phyloP scores from a whole-genome alignment of 495 filamentous ascomycete genomes.

The Neurospora sp. region DNA sequence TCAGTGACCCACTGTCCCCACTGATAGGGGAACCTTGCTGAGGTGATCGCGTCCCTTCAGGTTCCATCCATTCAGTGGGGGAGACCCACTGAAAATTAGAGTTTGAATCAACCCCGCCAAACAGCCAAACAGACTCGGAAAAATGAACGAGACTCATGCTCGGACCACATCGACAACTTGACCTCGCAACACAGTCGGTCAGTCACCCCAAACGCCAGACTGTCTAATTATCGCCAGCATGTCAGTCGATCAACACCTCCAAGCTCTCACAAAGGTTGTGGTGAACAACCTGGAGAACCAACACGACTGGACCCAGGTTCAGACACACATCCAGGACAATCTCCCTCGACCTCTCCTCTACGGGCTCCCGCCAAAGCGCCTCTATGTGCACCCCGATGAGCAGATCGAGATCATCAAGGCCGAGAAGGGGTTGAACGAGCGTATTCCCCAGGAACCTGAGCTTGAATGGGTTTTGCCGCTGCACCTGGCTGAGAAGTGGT shows the following conservation, averaged over 20 bases:
- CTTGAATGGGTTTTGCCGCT: constrained; percentile 83
- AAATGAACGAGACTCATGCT: neutral
- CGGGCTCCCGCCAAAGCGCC: constrained; percentile 73
- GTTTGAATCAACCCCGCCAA: neutral
- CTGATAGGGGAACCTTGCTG: neutral
- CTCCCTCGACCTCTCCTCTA: constrained; percentile 62
- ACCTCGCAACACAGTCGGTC: neutral
- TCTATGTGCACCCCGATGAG: constrained; percentile 91
- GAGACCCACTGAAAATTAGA: neutral
- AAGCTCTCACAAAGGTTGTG: constrained; percentile 54
- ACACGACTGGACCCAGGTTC: constrained; percentile 71
- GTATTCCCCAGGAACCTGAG: constrained; percentile 42
- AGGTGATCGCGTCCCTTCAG: neutral
- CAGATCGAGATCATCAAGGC: constrained; percentile 67
- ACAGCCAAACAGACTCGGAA: neutral
- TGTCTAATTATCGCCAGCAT: constrained; percentile 8
- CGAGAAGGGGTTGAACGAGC: constrained; percentile 26
- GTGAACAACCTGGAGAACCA: constrained; percentile 76
- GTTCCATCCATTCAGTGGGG: neutral
- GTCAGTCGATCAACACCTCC: constrained; percentile 12
- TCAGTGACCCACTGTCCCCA: neutral
- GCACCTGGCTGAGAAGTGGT: constrained; percentile 75
- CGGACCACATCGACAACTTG: neutral
- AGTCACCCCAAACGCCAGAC: neutral
- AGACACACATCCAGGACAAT: constrained; percentile 41